phyloP scores from a whole-genome alignment of 768 basidiomycete genomes.

The Leucosporidium creatinivorum region DNA sequence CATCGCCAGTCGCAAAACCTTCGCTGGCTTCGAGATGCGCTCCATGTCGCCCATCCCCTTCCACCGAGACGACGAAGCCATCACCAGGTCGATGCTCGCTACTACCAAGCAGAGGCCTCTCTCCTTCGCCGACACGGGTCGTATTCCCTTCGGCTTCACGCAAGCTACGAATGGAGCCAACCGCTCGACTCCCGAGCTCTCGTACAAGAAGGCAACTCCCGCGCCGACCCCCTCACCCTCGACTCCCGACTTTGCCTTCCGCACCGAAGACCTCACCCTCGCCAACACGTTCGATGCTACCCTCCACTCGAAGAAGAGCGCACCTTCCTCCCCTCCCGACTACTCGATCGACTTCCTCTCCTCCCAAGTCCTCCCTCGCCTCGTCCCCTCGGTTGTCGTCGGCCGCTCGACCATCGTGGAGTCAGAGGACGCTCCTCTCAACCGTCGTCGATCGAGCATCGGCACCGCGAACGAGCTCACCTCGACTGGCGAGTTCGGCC shows the following conservation, averaged over 20 bases:
- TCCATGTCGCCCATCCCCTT: background rate
- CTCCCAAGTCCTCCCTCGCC: conserved; percentile 18
- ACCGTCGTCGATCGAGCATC: conserved; percentile 2
- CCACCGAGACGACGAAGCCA: conserved; percentile 5
- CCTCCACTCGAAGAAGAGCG: background rate
- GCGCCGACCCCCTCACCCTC: background rate
- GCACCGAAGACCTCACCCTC: conserved; percentile 4
- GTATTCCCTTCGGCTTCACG: conserved; percentile 4
- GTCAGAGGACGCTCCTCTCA: background rate
- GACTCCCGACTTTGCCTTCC: conserved; percentile 2
- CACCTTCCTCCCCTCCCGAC: background rate
- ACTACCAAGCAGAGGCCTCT: background rate
- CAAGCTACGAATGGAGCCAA: background rate
- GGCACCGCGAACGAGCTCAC: background rate
- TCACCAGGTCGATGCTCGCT: conserved; percentile 17
- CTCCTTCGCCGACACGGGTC: background rate
- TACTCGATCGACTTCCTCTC: conserved; percentile 26
- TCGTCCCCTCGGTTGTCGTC: conserved; percentile 22
- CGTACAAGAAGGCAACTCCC: background rate
- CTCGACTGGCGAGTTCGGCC: background rate
- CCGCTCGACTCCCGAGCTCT: background rate
- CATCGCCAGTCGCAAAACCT: conserved; percentile 11
- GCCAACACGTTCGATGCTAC: background rate
- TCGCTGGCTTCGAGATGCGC: conserved; percentile 21
- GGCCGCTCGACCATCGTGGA: conserved; percentile 1